A percentile compares a stretch with the other conserved stretches of the same genome.
These are phyloP conservation scores for Stereocaulon alpinum DNA, from an alignment of 495 filamentous ascomycete genomes.

Conservation along the genomic window DNA sequence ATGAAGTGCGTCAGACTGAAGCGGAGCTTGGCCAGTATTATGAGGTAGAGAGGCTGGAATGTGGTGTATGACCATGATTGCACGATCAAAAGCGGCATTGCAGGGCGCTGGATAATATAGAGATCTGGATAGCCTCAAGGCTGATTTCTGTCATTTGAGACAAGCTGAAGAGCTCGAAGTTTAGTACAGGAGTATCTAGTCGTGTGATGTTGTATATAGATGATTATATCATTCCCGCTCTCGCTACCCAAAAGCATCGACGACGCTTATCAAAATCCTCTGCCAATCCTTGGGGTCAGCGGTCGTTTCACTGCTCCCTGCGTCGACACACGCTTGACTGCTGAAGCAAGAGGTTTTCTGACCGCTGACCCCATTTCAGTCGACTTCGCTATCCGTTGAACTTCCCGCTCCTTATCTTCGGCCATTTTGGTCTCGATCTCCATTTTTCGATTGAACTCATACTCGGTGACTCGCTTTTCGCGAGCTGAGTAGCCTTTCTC, in stretches of 20 bases:
- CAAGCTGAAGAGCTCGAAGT: not conserved
- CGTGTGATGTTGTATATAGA: no score
- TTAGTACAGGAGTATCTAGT: no score
- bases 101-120: not conserved
- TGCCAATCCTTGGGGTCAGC: conserved; percentile 25
- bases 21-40: conserved; percentile 45
- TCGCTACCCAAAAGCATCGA: no score
- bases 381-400: conserved; percentile 19
- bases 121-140: not conserved
- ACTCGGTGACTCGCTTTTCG: conserved; percentile 82
- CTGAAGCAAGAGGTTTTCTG: conserved; percentile 15
- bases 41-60: conserved; percentile 28
- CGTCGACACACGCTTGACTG: conserved; percentile 23
- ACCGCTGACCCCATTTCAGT: conserved; percentile 10
- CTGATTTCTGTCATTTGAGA: not conserved
- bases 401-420: conserved; percentile 60
- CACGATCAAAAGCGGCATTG: not conserved
- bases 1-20: conserved; percentile 60
- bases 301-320: conserved; percentile 31
- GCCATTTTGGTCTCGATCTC: conserved; percentile 93
- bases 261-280: conserved; percentile 23
- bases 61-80: not conserved
- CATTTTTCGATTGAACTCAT: conserved; percentile 90
- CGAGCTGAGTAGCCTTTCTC: conserved; percentile 92
- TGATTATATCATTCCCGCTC: no score